Evolutionary conservation across 2,329 filamentous ascomycete species (phyloP).

Genomic region (Fusarium cicatricum): DNA sequence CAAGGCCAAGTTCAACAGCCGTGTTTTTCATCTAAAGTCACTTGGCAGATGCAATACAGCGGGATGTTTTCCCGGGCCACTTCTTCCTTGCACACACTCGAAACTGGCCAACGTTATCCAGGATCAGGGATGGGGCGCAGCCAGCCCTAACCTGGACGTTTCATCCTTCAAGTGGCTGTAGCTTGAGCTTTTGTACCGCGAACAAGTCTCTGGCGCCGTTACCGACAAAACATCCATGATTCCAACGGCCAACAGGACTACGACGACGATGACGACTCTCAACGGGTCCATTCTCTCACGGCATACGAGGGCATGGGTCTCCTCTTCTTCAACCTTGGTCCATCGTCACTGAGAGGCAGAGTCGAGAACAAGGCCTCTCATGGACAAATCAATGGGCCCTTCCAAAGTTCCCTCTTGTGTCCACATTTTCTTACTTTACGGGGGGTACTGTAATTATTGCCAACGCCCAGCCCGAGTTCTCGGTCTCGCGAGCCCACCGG

Average conservation of each 20-base stretch:
- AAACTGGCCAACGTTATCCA: constrained; percentile 12
- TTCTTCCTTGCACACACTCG: constrained; percentile 18
- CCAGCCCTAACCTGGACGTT: constrained; percentile 36
- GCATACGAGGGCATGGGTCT: constrained; percentile 6
- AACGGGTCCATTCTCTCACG: constrained; percentile 11
- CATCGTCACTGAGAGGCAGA: constrained; percentile 3
- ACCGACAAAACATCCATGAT: constrained; percentile 7
- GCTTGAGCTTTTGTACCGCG: constrained; percentile 4
- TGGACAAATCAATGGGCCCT: background rate
- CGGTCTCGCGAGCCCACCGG: constrained; percentile 4
- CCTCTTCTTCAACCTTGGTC: constrained; percentile 8
- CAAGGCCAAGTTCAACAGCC: constrained; percentile 3
- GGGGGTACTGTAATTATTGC: constrained; percentile 33
- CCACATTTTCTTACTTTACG: constrained; percentile 21
- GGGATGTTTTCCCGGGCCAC: constrained; percentile 12
- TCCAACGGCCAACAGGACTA: constrained; percentile 2
- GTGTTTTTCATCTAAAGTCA: constrained; percentile 2
- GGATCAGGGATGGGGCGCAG: constrained; percentile 35
- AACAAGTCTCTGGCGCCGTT: constrained; percentile 23
- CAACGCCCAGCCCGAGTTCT: constrained; percentile 4
- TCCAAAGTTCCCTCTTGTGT: constrained; percentile 4
- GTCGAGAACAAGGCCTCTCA: background rate
- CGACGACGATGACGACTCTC: constrained; percentile 15
- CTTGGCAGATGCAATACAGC: constrained; percentile 12
- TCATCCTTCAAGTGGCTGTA: constrained; percentile 35